Evolutionary conservation across 2,329 filamentous ascomycete genomes (phyloP), one percentile per base, ranked within the genome.

Genomic region (Diaporthe eres): DNA sequence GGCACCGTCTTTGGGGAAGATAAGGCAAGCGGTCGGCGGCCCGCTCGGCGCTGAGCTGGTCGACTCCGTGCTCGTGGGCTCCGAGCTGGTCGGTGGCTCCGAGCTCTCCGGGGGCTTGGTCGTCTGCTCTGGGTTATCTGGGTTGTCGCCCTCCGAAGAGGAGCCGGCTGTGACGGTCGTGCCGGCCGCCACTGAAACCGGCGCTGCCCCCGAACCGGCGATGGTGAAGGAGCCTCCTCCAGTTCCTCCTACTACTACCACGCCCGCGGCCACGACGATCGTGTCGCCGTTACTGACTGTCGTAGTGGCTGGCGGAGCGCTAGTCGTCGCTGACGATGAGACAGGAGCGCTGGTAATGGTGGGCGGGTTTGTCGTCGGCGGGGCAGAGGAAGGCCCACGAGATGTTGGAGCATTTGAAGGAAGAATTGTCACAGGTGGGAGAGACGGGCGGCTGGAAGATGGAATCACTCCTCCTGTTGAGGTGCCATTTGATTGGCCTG

Each of bases 231-330:
- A 53, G 19, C 65, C 65, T n/a, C 65, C 65, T 19, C 47, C 65
- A 15, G 47, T 25, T 2, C 65, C 65, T 10, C 65, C 65, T 5
- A 68, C 65, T 4, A 68, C 65, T 25, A 68, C 65, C 22, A 53
- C 31, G 4, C 65, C 65, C 2, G 65, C 65, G 22, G 65, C 65
- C 4, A 68, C 65, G 13, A 68, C 47, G 31, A 68, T 68, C 31
- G 47, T 42, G 44, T 68, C 65, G 34, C 65, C 65, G 15, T 68
- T 68, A n/a, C 65, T 68, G 22, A 68, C 65, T 51, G 65, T 68
- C 22, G 65, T 68, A 4, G 65, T 68, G n/a, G 65, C 65, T 25
- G 65, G 44, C 31, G 65, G 65, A 12, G 65, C 65, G 44, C 47
- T 68, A 19, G 65, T 37, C 13, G 65, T 37, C 4, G 65, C 47